Percentiles rank a stretch among this genome's conserved stretches.
Evolutionary conservation across 2,329 filamentous ascomycete species (phyloP).

Genomic region (Pyrenochaeta sp.): DNA sequence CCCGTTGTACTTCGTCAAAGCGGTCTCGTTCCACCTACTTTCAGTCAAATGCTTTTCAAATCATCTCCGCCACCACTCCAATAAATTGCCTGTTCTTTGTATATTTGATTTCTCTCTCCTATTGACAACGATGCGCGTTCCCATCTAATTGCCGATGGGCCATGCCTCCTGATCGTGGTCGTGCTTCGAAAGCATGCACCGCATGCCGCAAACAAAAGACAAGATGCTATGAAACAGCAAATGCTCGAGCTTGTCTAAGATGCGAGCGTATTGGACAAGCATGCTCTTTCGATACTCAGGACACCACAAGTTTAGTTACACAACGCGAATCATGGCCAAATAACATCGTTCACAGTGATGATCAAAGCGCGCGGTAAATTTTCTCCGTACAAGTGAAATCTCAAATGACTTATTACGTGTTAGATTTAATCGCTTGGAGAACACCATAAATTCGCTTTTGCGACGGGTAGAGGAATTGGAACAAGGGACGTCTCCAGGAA

Average conservation of each 20-base stretch:
- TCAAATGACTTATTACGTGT: not conserved
- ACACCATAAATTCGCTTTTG: conserved; percentile 13
- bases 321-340: conserved; percentile 4
- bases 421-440: conserved; percentile 20
- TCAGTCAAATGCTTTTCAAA: not conserved
- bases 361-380: conserved; percentile 14
- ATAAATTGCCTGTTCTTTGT: no score
- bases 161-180: conserved; percentile 33
- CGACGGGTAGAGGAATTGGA: conserved; percentile 23
- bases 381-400: not conserved
- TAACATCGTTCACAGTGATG: conserved; percentile 1
- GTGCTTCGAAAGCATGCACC: conserved; percentile 45
- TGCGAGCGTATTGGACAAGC: conserved; percentile 47
- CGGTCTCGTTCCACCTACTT: not conserved
- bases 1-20: not conserved
- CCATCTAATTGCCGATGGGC: not conserved
- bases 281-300: conserved; percentile 41
- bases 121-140: no score
- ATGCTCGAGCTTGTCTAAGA: conserved; percentile 45
- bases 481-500: conserved; percentile 1
- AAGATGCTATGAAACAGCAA: conserved; percentile 49
- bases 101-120: no score
- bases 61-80: no score
- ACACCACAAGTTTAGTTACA: not conserved
- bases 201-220: conserved; percentile 53